Conservation (phyloP, 768 basidiomycete species). For the Suillus subaureus region DNA sequence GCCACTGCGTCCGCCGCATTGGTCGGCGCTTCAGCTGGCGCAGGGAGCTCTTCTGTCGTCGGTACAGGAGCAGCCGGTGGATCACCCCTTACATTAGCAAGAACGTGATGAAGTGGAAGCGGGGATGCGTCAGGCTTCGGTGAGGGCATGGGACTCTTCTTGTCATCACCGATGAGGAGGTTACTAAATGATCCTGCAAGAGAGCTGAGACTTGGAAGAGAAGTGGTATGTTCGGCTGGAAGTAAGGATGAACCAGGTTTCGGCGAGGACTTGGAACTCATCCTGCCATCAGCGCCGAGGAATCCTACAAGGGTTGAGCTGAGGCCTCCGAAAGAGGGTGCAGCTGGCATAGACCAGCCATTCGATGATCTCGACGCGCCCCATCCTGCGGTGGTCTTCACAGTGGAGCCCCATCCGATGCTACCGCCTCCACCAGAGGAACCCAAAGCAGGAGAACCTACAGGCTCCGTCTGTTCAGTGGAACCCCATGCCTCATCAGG, state of each 20-base stretch:
- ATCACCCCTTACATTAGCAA: neutral
- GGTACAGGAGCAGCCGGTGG: neutral
- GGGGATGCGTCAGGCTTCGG: neutral
- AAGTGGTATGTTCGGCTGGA: neutral
- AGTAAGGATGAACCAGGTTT: neutral
- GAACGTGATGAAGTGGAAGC: constrained; percentile 1
- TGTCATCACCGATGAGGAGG: constrained; percentile 11
- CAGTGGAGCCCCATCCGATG: constrained; percentile 11
- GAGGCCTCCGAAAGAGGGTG: neutral
- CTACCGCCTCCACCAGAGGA: neutral
- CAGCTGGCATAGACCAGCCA: neutral
- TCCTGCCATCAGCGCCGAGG: constrained; percentile 9
- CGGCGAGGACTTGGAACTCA: neutral
- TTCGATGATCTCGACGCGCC: neutral
- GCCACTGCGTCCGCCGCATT: neutral
- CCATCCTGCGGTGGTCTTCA: neutral
- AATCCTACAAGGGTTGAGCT: constrained; percentile 9
- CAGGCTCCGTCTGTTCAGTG: neutral
- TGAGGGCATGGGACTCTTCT: neutral
- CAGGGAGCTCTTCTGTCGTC: neutral
- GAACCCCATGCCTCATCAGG: neutral
- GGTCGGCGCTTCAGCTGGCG: neutral
- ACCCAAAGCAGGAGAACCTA: neutral
- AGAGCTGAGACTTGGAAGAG: neutral
- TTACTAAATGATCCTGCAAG: constrained; percentile 2